Percentiles rank a stretch among this genome's conserved stretches.
Conservation (phyloP, 805 yeast species). For the Grigorovia yakushimaensis region DNA sequence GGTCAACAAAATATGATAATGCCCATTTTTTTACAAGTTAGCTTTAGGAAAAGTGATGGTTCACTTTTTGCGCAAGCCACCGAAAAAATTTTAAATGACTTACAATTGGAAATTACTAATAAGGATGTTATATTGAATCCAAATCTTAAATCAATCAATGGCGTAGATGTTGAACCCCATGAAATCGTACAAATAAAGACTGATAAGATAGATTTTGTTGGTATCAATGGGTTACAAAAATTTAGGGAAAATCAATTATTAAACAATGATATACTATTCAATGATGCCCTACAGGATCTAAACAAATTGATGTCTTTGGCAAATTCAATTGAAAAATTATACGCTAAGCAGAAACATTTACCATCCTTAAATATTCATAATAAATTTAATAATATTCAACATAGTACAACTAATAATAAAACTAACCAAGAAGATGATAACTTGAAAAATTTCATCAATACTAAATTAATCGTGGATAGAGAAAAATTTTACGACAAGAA, state of each 20-base stretch:
- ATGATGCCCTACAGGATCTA: constrained; percentile 64
- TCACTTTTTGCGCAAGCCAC: constrained; percentile 40
- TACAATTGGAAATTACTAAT: constrained; percentile 8
- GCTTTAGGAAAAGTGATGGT: constrained; percentile 70
- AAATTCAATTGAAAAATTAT: constrained; percentile 55
- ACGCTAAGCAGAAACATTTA: constrained; percentile 9
- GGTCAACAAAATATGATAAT: no score
- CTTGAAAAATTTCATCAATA: constrained; percentile 5
- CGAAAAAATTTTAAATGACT: constrained; percentile 35
- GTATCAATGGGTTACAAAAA: constrained; percentile 63
- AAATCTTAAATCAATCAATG: constrained; percentile 29
- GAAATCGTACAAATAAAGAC: constrained; percentile 2
- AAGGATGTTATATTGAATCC: constrained; percentile 15
- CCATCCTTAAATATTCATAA: neutral
- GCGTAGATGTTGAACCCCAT: constrained; percentile 11
- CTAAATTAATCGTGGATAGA: constrained; percentile 26
- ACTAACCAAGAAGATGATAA: constrained; percentile 4
- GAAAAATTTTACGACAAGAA: constrained; percentile 30
- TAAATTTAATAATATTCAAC: neutral
- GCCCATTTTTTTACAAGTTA: constrained; percentile 42
- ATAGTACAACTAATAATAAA: constrained; percentile 7
- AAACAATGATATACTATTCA: constrained; percentile 51
- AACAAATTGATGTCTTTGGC: constrained; percentile 72
- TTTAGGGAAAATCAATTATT: constrained; percentile 44
- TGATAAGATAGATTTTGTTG: constrained; percentile 35